Base-by-base conservation (phyloP, 2,329 filamentous ascomycete species). In the Botrytis galanthina region DNA sequence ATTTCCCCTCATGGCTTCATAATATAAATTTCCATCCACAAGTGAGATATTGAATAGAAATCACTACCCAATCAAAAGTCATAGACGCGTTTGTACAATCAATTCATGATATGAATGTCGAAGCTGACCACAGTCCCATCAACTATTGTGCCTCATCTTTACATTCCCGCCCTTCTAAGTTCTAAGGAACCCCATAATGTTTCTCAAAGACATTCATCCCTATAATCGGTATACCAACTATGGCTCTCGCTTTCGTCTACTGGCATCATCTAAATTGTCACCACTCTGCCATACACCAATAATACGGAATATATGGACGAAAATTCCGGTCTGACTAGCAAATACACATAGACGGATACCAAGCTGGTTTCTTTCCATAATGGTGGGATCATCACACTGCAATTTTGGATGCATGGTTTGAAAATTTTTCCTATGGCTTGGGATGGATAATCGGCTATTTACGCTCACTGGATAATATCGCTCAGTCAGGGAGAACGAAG, bases 251-350 rank as follows among this genome's bases (percentile, higher is more conserved):
- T 16, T 6, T 44, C 42, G 42, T 44, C 42, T 44, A 20, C 46
- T 48, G 4, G 46, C 8, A 48, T 26, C 46, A 48, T 48, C 46
- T 22, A 48, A 26, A 48, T 4, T 26, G 9, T 51, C 10, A 14
- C 46, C 22, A 10, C 9, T 26, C 1, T 26, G 6, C 26, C 10
- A 51, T 1, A 51, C 26, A 51, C 10, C 26, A 51, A 51, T 14
- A 6, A n/a, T 0, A 8, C 48, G 26, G 1, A n/a, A n/a, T n/a
- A 0, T 51, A 6, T n/a, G 26, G 6, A n/a, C 26, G 10, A 14
- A n/a, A 51, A 16, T 14, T n/a, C 4, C 22, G 26, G 12, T 6
- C 48, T 5, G 26, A 51, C 26, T n/a, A 14, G n/a, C 26, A 51
- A 14, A n/a, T 14, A 0, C 48, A n/a, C 26, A 16, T 3, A n/a